A percentile compares a stretch with the other conserved stretches of the same genome.
These are phyloP conservation scores for Gentiana macrophylla DNA, from an alignment of 257 asterid species.

Conservation along the genomic window DNA sequence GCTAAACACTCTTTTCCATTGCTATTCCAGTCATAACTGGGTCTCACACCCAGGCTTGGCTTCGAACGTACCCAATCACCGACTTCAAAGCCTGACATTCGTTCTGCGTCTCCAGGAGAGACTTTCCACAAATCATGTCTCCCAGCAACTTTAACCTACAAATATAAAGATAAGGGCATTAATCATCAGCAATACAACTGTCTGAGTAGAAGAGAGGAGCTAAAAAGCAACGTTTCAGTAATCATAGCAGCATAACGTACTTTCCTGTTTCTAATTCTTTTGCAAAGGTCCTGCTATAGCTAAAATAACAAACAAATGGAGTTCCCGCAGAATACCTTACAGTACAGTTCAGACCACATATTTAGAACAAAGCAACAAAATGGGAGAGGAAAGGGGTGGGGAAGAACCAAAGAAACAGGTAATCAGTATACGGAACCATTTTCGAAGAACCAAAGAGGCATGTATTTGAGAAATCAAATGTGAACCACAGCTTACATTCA, in stretches of 20 bases:
- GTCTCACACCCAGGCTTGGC: slow-evolving; percentile 81
- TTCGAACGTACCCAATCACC: slow-evolving; percentile 99
- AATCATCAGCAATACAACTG: slow-evolving; percentile 3
- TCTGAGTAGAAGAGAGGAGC: background rate
- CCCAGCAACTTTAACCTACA: slow-evolving; percentile 74
- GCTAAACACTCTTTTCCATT: slow-evolving; percentile 89
- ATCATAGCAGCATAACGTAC: background rate
- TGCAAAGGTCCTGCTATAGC: too few species aligned
- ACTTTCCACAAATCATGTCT: slow-evolving; percentile 79
- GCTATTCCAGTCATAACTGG: slow-evolving; percentile 96
- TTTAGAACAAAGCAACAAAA: too few species aligned
- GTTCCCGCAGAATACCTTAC: too few species aligned
- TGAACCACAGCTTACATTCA: slow-evolving; percentile 56
- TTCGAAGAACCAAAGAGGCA: too few species aligned
- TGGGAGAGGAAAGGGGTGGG: too few species aligned
- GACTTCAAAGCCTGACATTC: slow-evolving; percentile 84
- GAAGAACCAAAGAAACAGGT: too few species aligned
- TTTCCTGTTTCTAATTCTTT: too few species aligned
- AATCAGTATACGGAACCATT: too few species aligned
- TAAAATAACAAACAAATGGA: too few species aligned
- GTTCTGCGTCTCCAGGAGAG: slow-evolving; percentile 97
- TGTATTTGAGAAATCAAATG: background rate
- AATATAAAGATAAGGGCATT: slow-evolving; percentile 7
- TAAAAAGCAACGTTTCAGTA: background rate
- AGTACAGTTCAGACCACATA: too few species aligned